A percentile compares a stretch with the other conserved stretches of the same genome.
Evolutionary conservation across 805 yeast genomes (phyloP).

Genomic region (Aciculoconidium aculeatum): DNA sequence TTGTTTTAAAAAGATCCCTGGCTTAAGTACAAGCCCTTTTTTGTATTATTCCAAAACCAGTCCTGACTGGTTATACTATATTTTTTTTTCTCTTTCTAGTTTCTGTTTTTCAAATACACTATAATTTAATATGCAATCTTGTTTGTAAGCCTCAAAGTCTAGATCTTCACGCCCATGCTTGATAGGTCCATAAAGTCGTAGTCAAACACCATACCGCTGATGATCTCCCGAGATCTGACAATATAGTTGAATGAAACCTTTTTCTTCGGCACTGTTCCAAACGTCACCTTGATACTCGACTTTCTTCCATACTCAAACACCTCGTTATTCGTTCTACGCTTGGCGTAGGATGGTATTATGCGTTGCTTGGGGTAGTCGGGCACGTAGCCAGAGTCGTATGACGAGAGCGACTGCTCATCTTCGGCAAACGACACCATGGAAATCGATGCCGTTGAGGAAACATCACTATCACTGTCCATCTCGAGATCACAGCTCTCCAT

Average conservation of each 20-base stretch:
- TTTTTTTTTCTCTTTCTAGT: too few species aligned
- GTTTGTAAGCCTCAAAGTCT: too few species aligned
- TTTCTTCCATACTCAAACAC: too few species aligned
- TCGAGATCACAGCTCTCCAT: too few species aligned
- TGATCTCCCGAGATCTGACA: slow-evolving; percentile 40
- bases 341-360: slow-evolving; percentile 5
- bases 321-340: too few species aligned
- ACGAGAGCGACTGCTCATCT: slow-evolving; percentile 9
- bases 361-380: slow-evolving; percentile 9
- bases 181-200: slow-evolving; percentile 38
- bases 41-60: too few species aligned
- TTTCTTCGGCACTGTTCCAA: slow-evolving; percentile 12
- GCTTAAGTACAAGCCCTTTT: too few species aligned
- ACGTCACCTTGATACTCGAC: slow-evolving; percentile 2
- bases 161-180: slow-evolving; percentile 21
- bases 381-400: slow-evolving; percentile 12
- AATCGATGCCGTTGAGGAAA: slow-evolving; percentile 3
- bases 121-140: too few species aligned
- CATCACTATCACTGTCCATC: neutral
- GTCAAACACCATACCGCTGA: slow-evolving; percentile 39
- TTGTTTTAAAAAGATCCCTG: too few species aligned
- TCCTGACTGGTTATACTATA: too few species aligned
- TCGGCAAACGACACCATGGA: slow-evolving; percentile 7
- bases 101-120: too few species aligned
- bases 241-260: slow-evolving; percentile 38